A percentile compares a stretch with the other conserved stretches of the same genome.
These are phyloP conservation scores for Leishmania tarentolae DNA, from an alignment of 208 protist genomes.

Conservation along the genomic window DNA sequence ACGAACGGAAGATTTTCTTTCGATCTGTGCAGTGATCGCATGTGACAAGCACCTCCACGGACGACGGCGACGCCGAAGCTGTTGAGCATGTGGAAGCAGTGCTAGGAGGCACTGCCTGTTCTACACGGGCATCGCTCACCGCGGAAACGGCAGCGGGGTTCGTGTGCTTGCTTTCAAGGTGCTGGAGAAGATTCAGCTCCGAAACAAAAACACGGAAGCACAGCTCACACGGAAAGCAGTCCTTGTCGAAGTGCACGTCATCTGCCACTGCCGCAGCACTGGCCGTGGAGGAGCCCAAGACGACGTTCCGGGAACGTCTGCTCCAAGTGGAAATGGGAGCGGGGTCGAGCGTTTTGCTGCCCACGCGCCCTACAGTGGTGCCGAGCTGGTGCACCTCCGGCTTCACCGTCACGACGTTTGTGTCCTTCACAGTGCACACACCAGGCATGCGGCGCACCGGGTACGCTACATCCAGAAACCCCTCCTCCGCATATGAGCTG, in stretches of 20 bases:
- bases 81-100: neutral
- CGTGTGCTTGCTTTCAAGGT: constrained; percentile 64
- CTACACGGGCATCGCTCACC: neutral
- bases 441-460: constrained; percentile 12
- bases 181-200: constrained; percentile 75
- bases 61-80: neutral
- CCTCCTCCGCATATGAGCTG: constrained; percentile 7
- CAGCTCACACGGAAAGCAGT: constrained; percentile 85
- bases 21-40: constrained; percentile 69
- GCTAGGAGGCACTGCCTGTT: neutral
- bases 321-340: neutral
- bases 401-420: constrained; percentile 3
- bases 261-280: neutral
- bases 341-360: neutral
- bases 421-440: constrained; percentile 11
- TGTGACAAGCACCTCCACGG: constrained; percentile 21
- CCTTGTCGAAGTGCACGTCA: constrained; percentile 13
- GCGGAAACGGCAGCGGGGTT: neutral
- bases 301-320: neutral
- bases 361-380: constrained; percentile 1
- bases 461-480: neutral
- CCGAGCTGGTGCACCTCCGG: neutral
- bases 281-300: neutral
- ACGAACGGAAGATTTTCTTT: constrained; percentile 63
- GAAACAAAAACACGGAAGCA: constrained; percentile 54